Conservation (phyloP, 2,329 filamentous ascomycete genomes). For the Colletotrichum scovillei region DNA sequence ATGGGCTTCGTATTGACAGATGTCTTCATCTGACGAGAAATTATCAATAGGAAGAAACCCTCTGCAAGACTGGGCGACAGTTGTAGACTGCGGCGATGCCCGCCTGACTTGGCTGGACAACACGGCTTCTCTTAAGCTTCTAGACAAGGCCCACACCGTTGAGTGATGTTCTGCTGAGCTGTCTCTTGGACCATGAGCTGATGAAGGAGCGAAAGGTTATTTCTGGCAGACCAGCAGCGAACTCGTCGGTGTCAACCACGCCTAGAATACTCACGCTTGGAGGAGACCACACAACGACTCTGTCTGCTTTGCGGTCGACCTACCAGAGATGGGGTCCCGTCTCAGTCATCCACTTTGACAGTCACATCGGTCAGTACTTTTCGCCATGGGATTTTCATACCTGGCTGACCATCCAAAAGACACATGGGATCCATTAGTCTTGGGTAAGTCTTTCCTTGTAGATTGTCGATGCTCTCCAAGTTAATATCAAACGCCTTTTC, state of each 20-base stretch:
- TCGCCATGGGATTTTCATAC: constrained; percentile 27
- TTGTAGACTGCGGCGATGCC: constrained; percentile 85
- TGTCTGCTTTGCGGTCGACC: constrained; percentile 70
- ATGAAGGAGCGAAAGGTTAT: constrained; percentile 41
- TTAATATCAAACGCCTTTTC: not conserved
- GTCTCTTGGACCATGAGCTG: not conserved
- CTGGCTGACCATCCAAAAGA: constrained; percentile 51
- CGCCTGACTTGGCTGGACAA: constrained; percentile 84
- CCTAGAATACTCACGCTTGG: constrained; percentile 71
- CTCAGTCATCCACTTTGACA: constrained; percentile 74
- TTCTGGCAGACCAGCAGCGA: constrained; percentile 50
- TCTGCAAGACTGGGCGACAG: constrained; percentile 40
- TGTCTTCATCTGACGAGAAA: constrained; percentile 22
- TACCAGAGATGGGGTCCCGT: constrained; percentile 68
- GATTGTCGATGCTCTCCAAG: constrained; percentile 7
- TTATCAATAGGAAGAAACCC: constrained; percentile 22
- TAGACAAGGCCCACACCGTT: constrained; percentile 74
- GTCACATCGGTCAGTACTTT: constrained; percentile 63
- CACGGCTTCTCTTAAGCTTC: constrained; percentile 76
- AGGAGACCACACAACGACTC: constrained; percentile 73
- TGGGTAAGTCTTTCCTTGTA: constrained; percentile 49
- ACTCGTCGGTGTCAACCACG: constrained; percentile 53
- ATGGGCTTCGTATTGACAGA: not conserved
- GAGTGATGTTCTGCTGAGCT: constrained; percentile 21
- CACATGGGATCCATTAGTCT: constrained; percentile 76